phyloP scores from a whole-genome alignment of 305 asterid genomes.

The Nicotiana rustica region DNA sequence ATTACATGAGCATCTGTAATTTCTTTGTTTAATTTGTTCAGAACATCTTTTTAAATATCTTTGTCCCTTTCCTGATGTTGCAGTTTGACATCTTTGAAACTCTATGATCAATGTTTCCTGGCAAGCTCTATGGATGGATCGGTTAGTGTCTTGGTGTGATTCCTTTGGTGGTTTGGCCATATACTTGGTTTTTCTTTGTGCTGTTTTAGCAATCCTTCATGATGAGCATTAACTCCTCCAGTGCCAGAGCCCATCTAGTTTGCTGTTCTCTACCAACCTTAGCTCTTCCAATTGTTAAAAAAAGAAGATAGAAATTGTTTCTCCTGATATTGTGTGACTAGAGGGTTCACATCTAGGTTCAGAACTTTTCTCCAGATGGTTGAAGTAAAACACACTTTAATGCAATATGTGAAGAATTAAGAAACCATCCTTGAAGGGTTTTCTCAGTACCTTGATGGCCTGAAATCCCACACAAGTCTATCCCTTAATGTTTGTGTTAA shows the following conservation, averaged over 20 bases:
- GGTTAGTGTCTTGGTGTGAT: constrained; percentile 55
- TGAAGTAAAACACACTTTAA: neutral
- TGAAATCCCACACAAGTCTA: constrained; percentile 16
- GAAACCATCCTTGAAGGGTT: neutral
- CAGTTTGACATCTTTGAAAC: constrained; percentile 76
- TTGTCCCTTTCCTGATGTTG: constrained; percentile 39
- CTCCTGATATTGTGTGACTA: no score
- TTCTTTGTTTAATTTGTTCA: constrained; percentile 33
- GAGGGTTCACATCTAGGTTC: no score
- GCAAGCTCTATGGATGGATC: constrained; percentile 99
- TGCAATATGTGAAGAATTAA: neutral
- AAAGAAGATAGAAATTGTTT: no score
- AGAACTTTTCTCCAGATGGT: neutral
- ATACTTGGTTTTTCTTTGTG: neutral
- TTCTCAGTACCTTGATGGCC: neutral
- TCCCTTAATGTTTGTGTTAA: constrained; percentile 19
- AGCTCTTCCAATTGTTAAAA: no score
- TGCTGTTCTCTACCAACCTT: no score
- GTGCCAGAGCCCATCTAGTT: no score
- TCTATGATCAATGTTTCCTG: constrained; percentile 77
- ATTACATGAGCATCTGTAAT: neutral
- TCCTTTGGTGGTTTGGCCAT: neutral
- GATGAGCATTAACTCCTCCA: neutral
- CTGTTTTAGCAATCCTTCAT: constrained; percentile 31
- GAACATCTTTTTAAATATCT: neutral